Evolutionary conservation across 495 filamentous ascomycete genomes (phyloP), one percentile per base, ranked within the genome.

Genomic region (Annulohypoxylon moriforme): DNA sequence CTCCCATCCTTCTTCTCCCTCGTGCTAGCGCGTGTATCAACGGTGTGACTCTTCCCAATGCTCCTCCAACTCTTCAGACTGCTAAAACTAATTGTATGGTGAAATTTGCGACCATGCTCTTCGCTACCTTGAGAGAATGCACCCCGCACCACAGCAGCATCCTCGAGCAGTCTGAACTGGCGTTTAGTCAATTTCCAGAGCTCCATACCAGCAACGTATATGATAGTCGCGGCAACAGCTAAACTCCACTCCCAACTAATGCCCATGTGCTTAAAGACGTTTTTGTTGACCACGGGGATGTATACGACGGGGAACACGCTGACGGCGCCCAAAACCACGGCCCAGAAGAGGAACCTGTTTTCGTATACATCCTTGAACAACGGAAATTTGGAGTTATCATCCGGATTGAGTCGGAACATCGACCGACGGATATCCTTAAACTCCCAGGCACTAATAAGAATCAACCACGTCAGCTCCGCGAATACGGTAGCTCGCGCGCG

Each of bases 401-500:
- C 84, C 16, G 88, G 86, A 62, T 92, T 86, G 44, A 93, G 83
- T 29, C 87, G 87, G 81, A 94, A 92, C 74, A 94, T 79, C 44
- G 86, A 89, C 4, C 89, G 87, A 1, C 89, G 87, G 67, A 93
- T 87, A 75, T 88, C 84, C 77, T 92, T 92, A 73, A 92, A 89
- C 79, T 94, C 91, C 90, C 90, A 93, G 3, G 91, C 91, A 24
- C 86, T 88, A 70, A 93, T 84, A 6, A 93, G 86, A 20, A 92
- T 86, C 46, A 92, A 81, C 83, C 90, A 94, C 0, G 92, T 93
- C 16, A 94, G 84, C 49, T 89, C 90, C 14, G 89, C 91, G 70
- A 94, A 96, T 7, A 89, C 89, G 31, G 93, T 90, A 0, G 91
- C 90, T 13, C 93, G 86, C 14, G 92, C 93, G 25, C 91, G 90